Evolutionary conservation across 1,284 basidiomycete species (phyloP), one percentile per base, ranked within the genome.

Genomic region (Fomitopsis pinicola): DNA sequence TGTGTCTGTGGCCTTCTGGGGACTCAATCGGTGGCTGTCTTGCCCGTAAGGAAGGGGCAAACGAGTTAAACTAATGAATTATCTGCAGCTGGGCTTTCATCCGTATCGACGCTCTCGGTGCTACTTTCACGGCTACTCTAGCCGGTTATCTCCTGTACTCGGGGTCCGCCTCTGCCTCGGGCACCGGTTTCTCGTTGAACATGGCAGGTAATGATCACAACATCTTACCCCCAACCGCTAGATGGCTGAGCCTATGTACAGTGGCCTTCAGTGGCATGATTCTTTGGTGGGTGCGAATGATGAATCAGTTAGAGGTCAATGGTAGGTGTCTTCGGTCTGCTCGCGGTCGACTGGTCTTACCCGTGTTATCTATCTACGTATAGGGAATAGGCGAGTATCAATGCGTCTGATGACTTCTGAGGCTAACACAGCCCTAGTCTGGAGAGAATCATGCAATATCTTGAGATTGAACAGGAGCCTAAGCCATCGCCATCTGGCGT

Each of bases 401-500:
- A 2, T 42, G 48, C 15, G 6, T 26, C 6, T 10, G n/a, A 22
- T 5, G 44, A 30, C 44, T 42, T 7, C 10, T 14, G 2, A 5
- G 2, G 4, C 1, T 40, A 17, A 36, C 26, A 28, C 28, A 15
- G 36, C 15, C 33, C 5, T 45, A 67, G 68, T 40, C 59, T 71
- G 48, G 69, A 71, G 42, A 64, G 69, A 42, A 87, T 93, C 59
- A 82, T 88, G 68, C 82, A 83, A 28, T 93, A 92, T 70, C 72
- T 90, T 57, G 71, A 78, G n/a, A 90, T 91, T 60, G 89, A 91
- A 59, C 89, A 92, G 69, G 91, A 93, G 69, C 81, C 82, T 4
- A 76, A 79, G 60, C 69, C 82, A 0, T 79, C 79, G 0, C 68
- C 75, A 15, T 68, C 72, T 8, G 85, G 85, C 8, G 55, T 69